These are phyloP conservation scores for Schizonepeta tenuifolia DNA, from an alignment of 257 asterid genomes.

Conservation along the genomic window DNA sequence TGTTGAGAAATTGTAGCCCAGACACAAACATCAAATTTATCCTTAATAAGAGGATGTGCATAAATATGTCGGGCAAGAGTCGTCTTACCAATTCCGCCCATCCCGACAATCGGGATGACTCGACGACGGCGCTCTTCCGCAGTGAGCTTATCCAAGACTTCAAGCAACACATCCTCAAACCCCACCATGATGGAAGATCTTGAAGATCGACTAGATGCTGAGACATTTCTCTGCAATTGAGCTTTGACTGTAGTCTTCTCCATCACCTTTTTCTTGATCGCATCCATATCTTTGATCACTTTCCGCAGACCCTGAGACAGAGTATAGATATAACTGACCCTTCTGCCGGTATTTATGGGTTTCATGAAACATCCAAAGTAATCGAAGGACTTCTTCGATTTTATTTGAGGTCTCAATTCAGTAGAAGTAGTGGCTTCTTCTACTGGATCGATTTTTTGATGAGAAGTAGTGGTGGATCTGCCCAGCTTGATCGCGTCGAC, in stretches of 20 bases:
- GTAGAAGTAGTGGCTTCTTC: too few relatives aligned
- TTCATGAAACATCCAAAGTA: too few relatives aligned
- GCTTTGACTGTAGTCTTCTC: background rate
- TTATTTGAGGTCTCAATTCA: too few relatives aligned
- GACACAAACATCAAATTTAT: background rate
- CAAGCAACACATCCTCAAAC: background rate
- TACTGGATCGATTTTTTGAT: too few relatives aligned
- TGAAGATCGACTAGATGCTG: background rate
- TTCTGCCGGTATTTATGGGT: too few relatives aligned
- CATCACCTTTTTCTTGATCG: conserved; percentile 4
- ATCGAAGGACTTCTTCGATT: too few relatives aligned
- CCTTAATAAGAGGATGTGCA: background rate
- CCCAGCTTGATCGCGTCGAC: background rate
- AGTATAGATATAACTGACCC: too few relatives aligned
- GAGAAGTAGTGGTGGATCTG: too few relatives aligned
- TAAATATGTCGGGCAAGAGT: conserved; percentile 16
- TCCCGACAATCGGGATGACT: background rate
- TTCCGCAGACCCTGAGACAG: background rate
- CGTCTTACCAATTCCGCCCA: conserved; percentile 31
- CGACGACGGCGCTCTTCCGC: background rate
- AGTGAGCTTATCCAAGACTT: conserved; percentile 18
- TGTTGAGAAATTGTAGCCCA: conserved; percentile 24
- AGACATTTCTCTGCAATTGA: background rate
- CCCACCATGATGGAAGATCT: conserved; percentile 22
- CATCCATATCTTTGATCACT: background rate